phyloP scores from a whole-genome alignment of 2,329 filamentous ascomycete genomes.

The Colletotrichum phormii region DNA sequence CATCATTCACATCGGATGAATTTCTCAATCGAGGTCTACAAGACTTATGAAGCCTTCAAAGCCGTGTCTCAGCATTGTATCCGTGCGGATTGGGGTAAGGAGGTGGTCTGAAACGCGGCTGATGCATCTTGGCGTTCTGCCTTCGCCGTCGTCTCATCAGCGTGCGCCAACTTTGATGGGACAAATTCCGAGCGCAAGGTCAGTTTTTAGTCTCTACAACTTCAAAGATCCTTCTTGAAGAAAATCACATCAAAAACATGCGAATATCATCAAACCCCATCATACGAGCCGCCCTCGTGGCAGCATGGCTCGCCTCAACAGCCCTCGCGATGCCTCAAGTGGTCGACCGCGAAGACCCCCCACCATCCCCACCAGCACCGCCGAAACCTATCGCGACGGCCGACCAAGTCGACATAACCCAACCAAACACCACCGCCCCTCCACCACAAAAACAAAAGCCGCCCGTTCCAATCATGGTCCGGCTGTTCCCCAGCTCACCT shows the following conservation, averaged over 20 bases:
- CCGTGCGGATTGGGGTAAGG: conserved; percentile 2
- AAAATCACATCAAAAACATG: background rate
- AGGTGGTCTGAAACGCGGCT: conserved; percentile 24
- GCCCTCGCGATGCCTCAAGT: conserved; percentile 17
- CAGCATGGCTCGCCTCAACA: conserved; percentile 19
- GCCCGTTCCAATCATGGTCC: conserved; percentile 26
- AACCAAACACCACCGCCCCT: background rate
- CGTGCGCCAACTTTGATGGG: background rate
- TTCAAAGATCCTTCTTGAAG: no score
- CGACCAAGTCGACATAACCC: conserved; percentile 20
- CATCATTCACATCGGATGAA: background rate
- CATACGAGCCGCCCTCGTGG: background rate
- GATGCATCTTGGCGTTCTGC: conserved; percentile 28
- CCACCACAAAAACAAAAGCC: background rate
- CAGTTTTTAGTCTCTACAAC: background rate
- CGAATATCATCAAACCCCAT: conserved; percentile 10
- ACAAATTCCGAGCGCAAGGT: background rate
- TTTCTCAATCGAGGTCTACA: background rate
- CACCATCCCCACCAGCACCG: background rate
- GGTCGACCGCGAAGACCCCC: conserved; percentile 26
- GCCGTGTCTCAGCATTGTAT: conserved; percentile 7
- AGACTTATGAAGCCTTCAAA: background rate
- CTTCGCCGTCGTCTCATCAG: background rate
- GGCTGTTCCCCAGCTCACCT: conserved; percentile 26
- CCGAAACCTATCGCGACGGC: conserved; percentile 20